A percentile compares a stretch with the other conserved stretches of the same genome.
phyloP scores from a whole-genome alignment of 768 basidiomycete species.

The Phanerochaete sordida region DNA sequence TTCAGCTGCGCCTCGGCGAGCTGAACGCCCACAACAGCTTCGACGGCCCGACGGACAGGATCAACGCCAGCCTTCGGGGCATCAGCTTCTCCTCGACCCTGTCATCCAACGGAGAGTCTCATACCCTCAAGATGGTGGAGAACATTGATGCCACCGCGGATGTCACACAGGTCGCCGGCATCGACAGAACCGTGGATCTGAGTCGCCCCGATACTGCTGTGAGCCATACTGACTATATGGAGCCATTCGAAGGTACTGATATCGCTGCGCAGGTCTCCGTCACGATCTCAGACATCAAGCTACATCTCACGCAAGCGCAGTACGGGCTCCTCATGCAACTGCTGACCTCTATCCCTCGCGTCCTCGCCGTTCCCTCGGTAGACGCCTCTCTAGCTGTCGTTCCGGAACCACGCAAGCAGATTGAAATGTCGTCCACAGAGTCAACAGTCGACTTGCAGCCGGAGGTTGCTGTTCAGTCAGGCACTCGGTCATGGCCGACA shows the following conservation, averaged over 20 bases:
- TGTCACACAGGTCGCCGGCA: conserved; percentile 56
- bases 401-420: conserved; percentile 13
- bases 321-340: conserved; percentile 69
- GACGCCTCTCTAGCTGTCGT: conserved; percentile 27
- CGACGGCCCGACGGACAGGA: conserved; percentile 44
- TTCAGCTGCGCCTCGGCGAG: conserved; percentile 86
- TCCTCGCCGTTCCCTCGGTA: conserved; percentile 44
- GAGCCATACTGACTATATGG: no score
- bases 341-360: conserved; percentile 63
- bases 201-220: conserved; percentile 77
- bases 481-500: conserved; percentile 49
- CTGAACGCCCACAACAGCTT: conserved; percentile 79
- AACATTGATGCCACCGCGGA: conserved; percentile 77
- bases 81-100: conserved; percentile 75
- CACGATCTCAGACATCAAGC: conserved; percentile 77
- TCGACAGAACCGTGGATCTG: conserved; percentile 48
- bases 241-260: not conserved
- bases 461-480: conserved; percentile 40
- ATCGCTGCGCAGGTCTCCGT: conserved; percentile 44
- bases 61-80: conserved; percentile 73
- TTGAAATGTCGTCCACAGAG: conserved; percentile 6
- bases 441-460: conserved; percentile 45
- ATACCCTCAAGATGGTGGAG: conserved; percentile 83
- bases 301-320: conserved; percentile 82
- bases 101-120: conserved; percentile 43